A percentile compares a stretch with the other conserved stretches of the same genome.
Evolutionary conservation across 164 flowering plant genomes (phyloP).

Genomic region (Aristolochia contorta): DNA sequence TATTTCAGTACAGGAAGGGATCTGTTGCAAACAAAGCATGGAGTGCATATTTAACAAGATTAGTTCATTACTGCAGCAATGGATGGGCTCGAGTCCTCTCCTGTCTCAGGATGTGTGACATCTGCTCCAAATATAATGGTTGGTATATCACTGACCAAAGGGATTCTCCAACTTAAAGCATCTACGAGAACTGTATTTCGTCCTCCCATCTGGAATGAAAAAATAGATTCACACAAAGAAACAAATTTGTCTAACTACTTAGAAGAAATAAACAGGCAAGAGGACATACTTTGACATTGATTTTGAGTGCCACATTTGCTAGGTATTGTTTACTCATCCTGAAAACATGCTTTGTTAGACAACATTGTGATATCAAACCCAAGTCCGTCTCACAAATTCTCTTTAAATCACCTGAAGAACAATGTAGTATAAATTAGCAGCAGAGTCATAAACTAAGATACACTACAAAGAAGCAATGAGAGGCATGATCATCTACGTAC

Average conservation of each 20-base stretch:
- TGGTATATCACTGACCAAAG: constrained; percentile 45
- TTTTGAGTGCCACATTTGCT: constrained; percentile 45
- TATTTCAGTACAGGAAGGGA: neutral
- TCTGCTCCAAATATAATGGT: constrained; percentile 63
- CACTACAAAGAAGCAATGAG: neutral
- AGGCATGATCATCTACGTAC: no score
- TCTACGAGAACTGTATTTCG: constrained; percentile 48
- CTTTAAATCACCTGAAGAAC: constrained; percentile 37
- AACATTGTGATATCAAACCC: constrained; percentile 47
- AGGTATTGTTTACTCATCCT: constrained; percentile 35
- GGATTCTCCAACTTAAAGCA: constrained; percentile 41
- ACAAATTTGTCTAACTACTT: neutral
- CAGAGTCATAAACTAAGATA: neutral
- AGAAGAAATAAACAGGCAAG: neutral
- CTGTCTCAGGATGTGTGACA: constrained; percentile 48
- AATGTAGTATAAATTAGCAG: neutral
- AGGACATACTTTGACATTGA: constrained; percentile 43
- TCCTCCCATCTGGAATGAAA: constrained; percentile 35
- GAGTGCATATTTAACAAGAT: neutral
- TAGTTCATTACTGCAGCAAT: constrained; percentile 42
- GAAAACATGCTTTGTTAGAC: constrained; percentile 37
- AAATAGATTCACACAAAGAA: neutral
- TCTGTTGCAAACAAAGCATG: neutral
- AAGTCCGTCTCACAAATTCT: constrained; percentile 48
- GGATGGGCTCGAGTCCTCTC: constrained; percentile 50